Evolutionary conservation across 495 filamentous ascomycete genomes (phyloP), one percentile per base, ranked within the genome.

Genomic region (Aspergillus olivimuriae): DNA sequence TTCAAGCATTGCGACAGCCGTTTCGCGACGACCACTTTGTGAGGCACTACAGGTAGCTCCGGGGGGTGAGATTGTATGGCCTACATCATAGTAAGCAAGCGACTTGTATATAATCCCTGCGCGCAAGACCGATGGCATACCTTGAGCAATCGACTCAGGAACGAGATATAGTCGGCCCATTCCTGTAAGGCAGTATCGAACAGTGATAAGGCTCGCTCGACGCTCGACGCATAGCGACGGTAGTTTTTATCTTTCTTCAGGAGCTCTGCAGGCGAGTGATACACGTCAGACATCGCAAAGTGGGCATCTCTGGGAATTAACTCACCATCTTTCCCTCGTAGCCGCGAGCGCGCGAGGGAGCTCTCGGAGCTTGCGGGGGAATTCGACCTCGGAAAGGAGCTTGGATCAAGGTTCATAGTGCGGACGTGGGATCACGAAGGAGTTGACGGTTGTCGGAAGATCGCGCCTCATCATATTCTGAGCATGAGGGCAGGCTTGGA

Each of bases 161-260:
- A 97, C 8, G 91, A 94, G 58, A 99, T 97, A 58, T 99, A 99
- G 61, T 99, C 92, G 24, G 94, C 91, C 92, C 92, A 99, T 79
- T 97, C 92, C 64, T 96, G 88, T 50, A 95, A 71, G 37, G 88
- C 80, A 16, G 84, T 89, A 65, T 99, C 92, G 66, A 96, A 99
- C 20, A 94, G 68, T 20, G 86, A 81, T 50, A 99, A 73, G 30
- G 89, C 87, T 61, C 89, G 75, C 57, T 96, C 89, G 43, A 99
- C 81, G 39, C 80, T 82, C 30, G 83, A 83, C 18, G 87, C 87
- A 82, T 95, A 99, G 53, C 87, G 80, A 47, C 91, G 87, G 57
- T 88, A 94, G 51, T 78, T 77, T 65, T 94, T 95, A 66, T 98
- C 90, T 63, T 92, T 94, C 47, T 75, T 81, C 16, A 81, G 69